A percentile compares a stretch with the other conserved stretches of the same genome.
Evolutionary conservation across 2,329 filamentous ascomycete genomes (phyloP).

Genomic region (Monilinia polystroma): DNA sequence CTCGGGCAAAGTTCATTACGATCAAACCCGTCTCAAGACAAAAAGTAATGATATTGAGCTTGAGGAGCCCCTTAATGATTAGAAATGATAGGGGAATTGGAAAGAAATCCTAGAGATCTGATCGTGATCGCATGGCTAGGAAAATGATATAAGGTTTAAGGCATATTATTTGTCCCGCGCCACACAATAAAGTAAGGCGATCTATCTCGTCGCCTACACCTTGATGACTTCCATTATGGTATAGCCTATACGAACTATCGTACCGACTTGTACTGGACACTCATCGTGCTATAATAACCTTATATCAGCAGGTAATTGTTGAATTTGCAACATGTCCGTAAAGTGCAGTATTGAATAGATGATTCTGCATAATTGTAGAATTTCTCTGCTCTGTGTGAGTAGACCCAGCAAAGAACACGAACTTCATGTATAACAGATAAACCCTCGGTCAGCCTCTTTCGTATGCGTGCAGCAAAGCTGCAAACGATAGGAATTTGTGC

Average conservation of each 20-base stretch:
- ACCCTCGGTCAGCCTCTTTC: not conserved
- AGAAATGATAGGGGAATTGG: not conserved
- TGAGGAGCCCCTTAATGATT: slow-evolving; percentile 1
- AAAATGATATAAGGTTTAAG: slow-evolving; percentile 1
- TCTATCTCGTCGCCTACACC: slow-evolving; percentile 19
- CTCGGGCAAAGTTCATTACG: not conserved
- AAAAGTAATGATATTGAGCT: not conserved
- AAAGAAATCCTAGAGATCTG: not conserved
- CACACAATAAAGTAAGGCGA: slow-evolving; percentile 3
- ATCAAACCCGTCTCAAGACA: slow-evolving; percentile 1
- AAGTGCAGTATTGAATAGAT: not conserved
- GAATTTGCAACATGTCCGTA: not conserved
- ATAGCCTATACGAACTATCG: slow-evolving; percentile 6
- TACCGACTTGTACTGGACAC: not conserved
- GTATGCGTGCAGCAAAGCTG: slow-evolving; percentile 3
- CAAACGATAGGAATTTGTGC: not conserved
- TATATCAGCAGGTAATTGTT: not conserved
- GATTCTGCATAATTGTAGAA: not conserved
- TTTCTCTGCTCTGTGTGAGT: not conserved
- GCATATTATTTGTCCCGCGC: not conserved
- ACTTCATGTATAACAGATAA: not conserved
- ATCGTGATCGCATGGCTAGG: not conserved
- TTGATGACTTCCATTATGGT: not conserved
- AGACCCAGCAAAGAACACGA: not conserved
- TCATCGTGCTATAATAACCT: not conserved